Conservation (phyloP, 768 basidiomycete species). For the Clitopilus hobsonii region DNA sequence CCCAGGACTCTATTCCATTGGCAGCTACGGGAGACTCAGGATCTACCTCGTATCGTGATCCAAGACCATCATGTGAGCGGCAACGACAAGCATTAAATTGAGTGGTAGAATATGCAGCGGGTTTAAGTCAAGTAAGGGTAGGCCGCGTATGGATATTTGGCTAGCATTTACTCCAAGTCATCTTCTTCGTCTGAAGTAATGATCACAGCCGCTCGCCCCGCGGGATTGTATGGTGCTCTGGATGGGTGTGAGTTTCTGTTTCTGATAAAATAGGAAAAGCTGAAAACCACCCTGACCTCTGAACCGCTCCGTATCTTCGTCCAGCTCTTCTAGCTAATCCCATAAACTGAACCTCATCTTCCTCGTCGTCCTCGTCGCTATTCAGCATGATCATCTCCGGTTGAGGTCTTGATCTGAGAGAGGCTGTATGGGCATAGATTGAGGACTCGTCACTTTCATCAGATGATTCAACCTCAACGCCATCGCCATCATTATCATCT, state of each 20-base stretch:
- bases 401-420: neutral
- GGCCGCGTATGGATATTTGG: too few species aligned
- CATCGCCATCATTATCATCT: slow-evolving; percentile 8
- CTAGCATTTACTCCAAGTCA: neutral
- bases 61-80: too few species aligned
- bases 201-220: neutral
- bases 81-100: too few species aligned
- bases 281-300: neutral
- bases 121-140: too few species aligned
- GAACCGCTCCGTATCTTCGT: neutral
- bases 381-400: neutral
- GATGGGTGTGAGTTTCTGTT: too few species aligned
- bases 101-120: too few species aligned
- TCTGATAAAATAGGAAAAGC: neutral
- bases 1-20: too few species aligned
- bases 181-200: neutral
- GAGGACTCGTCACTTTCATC: slow-evolving; percentile 1
- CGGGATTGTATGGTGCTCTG: neutral
- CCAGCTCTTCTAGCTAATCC: neutral
- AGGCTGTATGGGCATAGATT: neutral
- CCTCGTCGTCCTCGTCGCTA: neutral
- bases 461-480: neutral
- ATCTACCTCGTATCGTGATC: too few species aligned
- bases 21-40: too few species aligned
- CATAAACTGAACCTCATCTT: neutral